Conservation (phyloP, 73 alveolate species). For the Tetrahymena borealis region DNA sequence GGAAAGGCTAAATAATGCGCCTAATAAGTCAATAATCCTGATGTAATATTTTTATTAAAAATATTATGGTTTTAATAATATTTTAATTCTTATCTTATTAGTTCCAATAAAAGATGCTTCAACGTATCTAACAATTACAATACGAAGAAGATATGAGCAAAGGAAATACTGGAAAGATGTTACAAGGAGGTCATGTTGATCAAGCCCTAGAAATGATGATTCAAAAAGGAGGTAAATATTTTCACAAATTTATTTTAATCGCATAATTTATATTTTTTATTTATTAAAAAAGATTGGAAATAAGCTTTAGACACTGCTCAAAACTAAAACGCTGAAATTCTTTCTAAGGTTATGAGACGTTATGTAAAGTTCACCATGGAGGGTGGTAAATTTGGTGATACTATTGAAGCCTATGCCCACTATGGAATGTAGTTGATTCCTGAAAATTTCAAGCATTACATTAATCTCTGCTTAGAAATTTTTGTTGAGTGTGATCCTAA, state of each 20-base stretch:
- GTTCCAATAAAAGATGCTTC: slow-evolving; percentile 14
- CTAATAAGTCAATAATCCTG: slow-evolving; percentile 56
- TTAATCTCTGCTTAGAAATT: slow-evolving; percentile 91
- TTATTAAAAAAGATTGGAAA: slow-evolving; percentile 66
- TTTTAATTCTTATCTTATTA: slow-evolving; percentile 12
- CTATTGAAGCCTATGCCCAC: slow-evolving; percentile 83
- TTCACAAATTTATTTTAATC: not conserved
- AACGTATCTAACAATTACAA: slow-evolving; percentile 31
- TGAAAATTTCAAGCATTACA: slow-evolving; percentile 81
- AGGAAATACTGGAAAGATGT: slow-evolving; percentile 51
- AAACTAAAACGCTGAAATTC: slow-evolving; percentile 79
- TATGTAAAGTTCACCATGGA: slow-evolving; percentile 76
- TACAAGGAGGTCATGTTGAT: slow-evolving; percentile 58
- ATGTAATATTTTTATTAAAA: slow-evolving; percentile 60
- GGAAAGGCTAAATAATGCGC: slow-evolving; percentile 92
- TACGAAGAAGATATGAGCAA: slow-evolving; percentile 50
- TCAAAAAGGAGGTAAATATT: slow-evolving; percentile 34
- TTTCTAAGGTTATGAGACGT: slow-evolving; percentile 76
- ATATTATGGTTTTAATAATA: not conserved
- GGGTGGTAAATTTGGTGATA: slow-evolving; percentile 86
- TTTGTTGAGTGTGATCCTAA: slow-evolving; percentile 89
- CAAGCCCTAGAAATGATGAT: slow-evolving; percentile 66
- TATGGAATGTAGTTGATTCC: slow-evolving; percentile 90
- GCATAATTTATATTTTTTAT: slow-evolving; percentile 35
- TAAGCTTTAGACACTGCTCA: slow-evolving; percentile 86